These are phyloP conservation scores for Penicillium crystallinum DNA, from an alignment of 495 filamentous ascomycete genomes.

Conservation along the genomic window DNA sequence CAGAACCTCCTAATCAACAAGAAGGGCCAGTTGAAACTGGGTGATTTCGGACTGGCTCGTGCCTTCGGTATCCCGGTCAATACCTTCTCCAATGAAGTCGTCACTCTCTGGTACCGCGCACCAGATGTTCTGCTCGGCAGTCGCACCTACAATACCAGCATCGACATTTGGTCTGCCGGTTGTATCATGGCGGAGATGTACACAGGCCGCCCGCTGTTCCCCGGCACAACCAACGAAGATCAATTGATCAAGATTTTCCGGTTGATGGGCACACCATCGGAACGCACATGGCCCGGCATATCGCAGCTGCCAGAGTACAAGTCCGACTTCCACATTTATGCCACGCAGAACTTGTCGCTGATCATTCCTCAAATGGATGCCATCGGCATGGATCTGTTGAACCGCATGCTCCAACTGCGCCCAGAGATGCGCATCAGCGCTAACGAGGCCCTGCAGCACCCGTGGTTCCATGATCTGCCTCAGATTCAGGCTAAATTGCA, in stretches of 20 bases:
- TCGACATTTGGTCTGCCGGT: slow-evolving; percentile 96
- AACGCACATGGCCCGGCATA: slow-evolving; percentile 89
- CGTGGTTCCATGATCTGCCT: slow-evolving; percentile 75
- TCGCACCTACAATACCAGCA: slow-evolving; percentile 92
- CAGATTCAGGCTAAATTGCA: slow-evolving; percentile 49
- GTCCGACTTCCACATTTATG: slow-evolving; percentile 84
- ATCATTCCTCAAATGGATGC: slow-evolving; percentile 89
- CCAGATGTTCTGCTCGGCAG: slow-evolving; percentile 89
- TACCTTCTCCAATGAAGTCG: slow-evolving; percentile 96
- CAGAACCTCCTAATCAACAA: slow-evolving; percentile 94
- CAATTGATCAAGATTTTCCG: slow-evolving; percentile 94
- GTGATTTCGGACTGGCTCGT: slow-evolving; percentile 86
- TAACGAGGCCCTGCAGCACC: slow-evolving; percentile 75
- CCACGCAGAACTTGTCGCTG: slow-evolving; percentile 80
- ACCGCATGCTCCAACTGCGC: slow-evolving; percentile 84
- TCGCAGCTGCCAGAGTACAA: slow-evolving; percentile 91
- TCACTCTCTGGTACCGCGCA: slow-evolving; percentile 94
- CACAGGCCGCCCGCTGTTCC: slow-evolving; percentile 87
- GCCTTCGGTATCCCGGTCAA: slow-evolving; percentile 97
- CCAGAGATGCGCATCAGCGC: slow-evolving; percentile 90
- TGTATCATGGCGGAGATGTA: slow-evolving; percentile 99
- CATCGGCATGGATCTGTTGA: slow-evolving; percentile 76
- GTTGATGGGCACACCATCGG: slow-evolving; percentile 92
- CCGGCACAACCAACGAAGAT: slow-evolving; percentile 93
- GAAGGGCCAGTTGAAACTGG: slow-evolving; percentile 87